These are phyloP conservation scores for Sphagnum contortum DNA, from an alignment of 225 moss, liverwort and hornwort genomes.

Conservation along the genomic window DNA sequence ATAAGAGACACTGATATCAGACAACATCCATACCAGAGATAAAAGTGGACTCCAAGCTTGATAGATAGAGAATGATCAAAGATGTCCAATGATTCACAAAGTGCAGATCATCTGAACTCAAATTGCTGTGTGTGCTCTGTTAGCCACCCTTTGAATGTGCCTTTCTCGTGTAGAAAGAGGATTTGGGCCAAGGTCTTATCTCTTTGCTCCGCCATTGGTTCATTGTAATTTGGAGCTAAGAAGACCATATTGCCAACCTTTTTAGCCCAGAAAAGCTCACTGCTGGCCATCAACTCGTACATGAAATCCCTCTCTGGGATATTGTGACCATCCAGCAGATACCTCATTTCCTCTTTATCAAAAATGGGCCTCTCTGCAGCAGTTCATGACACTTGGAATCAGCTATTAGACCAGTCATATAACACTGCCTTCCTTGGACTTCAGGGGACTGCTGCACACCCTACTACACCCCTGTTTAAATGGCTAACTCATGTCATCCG, in stretches of 20 bases:
- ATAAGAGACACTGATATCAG: no score
- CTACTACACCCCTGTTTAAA: no score
- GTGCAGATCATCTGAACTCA: slow-evolving; percentile 27
- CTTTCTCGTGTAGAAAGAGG: slow-evolving; percentile 28
- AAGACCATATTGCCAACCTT: slow-evolving; percentile 51
- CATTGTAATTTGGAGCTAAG: slow-evolving; percentile 36
- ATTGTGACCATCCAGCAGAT: slow-evolving; percentile 66
- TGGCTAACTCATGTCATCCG: no score
- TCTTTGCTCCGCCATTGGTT: slow-evolving; percentile 34
- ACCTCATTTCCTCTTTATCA: slow-evolving; percentile 43
- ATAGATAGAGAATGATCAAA: slow-evolving; percentile 67
- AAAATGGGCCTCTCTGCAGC: slow-evolving; percentile 38
- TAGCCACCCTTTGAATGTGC: slow-evolving; percentile 43
- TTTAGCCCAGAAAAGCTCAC: slow-evolving; percentile 41
- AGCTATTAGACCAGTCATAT: not conserved
- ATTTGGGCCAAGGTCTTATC: slow-evolving; percentile 55
- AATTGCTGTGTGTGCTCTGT: slow-evolving; percentile 35
- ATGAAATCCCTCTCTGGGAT: slow-evolving; percentile 39
- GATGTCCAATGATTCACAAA: slow-evolving; percentile 40
- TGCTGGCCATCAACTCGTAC: slow-evolving; percentile 42
- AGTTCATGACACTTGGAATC: no score
- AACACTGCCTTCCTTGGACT: not conserved
- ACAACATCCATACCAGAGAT: slow-evolving; percentile 35
- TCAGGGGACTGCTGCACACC: no score
- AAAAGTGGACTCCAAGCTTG: slow-evolving; percentile 68